Percentiles rank a stretch among this genome's conserved stretches.
phyloP scores from a whole-genome alignment of 805 yeast genomes.

The Candida vaughaniae region DNA sequence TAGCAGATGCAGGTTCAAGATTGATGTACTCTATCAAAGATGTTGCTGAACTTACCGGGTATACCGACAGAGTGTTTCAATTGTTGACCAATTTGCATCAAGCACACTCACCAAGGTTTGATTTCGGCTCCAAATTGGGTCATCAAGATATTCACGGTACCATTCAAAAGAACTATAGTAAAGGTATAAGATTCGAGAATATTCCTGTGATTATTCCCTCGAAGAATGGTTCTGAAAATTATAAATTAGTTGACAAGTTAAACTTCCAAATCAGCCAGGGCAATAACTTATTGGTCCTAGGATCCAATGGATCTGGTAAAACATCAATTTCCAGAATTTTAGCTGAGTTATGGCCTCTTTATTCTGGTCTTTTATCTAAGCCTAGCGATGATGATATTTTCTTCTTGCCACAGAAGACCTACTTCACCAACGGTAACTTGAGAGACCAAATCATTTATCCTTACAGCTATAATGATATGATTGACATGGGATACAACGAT shows the following conservation, averaged over 20 bases:
- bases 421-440: conserved; percentile 77
- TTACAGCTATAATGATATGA: conserved; percentile 71
- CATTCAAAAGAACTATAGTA: conserved; percentile 65
- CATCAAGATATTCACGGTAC: conserved; percentile 70
- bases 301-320: conserved; percentile 89
- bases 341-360: conserved; percentile 91
- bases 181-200: conserved; percentile 78
- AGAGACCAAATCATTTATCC: conserved; percentile 94
- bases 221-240: conserved; percentile 55
- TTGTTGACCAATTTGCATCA: conserved; percentile 76
- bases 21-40: conserved; percentile 94
- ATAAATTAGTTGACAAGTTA: conserved; percentile 56
- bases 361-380: conserved; percentile 76
- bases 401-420: conserved; percentile 84
- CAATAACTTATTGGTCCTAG: conserved; percentile 75
- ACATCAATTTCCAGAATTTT: conserved; percentile 80
- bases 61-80: conserved; percentile 80
- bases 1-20: conserved; percentile 94
- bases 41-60: conserved; percentile 85
- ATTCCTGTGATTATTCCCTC: conserved; percentile 82
- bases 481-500: conserved; percentile 69
- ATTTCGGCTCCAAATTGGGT: conserved; percentile 46
- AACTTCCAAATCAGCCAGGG: conserved; percentile 58
- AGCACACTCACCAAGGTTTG: conserved; percentile 65
- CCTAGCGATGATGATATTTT: conserved; percentile 69